Evolutionary conservation across 768 basidiomycete species (phyloP).

Genomic region (Xerocomellus chrysenteron): DNA sequence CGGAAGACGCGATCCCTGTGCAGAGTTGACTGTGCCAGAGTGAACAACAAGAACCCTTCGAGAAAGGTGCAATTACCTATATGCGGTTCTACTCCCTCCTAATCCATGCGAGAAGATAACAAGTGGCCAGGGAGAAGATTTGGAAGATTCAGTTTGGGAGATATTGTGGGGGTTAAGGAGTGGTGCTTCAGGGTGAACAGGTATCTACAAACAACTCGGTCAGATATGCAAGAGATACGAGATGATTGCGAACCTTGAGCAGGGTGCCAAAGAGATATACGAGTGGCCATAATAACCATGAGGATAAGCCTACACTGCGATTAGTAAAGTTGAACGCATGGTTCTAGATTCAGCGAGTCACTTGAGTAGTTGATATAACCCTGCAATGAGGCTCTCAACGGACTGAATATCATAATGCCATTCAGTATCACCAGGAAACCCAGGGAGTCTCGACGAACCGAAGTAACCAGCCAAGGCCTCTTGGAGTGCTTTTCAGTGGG

Average conservation of each 20-base stretch:
- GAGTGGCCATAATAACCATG: constrained; percentile 40
- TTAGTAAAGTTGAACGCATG: neutral
- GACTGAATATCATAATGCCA: constrained; percentile 22
- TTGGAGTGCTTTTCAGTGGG: constrained; percentile 23
- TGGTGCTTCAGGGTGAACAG: constrained; percentile 55
- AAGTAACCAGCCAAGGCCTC: constrained; percentile 56
- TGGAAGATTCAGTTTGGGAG: neutral
- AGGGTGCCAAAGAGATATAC: constrained; percentile 51
- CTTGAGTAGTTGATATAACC: constrained; percentile 55
- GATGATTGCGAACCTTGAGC: constrained; percentile 41
- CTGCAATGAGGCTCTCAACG: constrained; percentile 42
- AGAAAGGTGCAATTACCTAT: constrained; percentile 44
- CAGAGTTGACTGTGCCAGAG: constrained; percentile 58
- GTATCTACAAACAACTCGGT: constrained; percentile 40
- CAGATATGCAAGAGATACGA: neutral
- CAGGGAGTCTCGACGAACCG: constrained; percentile 39
- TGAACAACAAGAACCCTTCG: neutral
- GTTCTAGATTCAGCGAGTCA: constrained; percentile 16
- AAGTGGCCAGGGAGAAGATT: constrained; percentile 61
- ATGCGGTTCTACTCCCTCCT: constrained; percentile 68
- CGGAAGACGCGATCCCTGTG: constrained; percentile 68
- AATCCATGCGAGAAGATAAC: constrained; percentile 87
- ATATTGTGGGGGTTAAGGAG: constrained; percentile 37
- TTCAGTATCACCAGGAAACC: constrained; percentile 1
- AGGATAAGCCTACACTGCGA: constrained; percentile 21